phyloP scores from a whole-genome alignment of 345 rosid genomes.

The Angophora floribunda region DNA sequence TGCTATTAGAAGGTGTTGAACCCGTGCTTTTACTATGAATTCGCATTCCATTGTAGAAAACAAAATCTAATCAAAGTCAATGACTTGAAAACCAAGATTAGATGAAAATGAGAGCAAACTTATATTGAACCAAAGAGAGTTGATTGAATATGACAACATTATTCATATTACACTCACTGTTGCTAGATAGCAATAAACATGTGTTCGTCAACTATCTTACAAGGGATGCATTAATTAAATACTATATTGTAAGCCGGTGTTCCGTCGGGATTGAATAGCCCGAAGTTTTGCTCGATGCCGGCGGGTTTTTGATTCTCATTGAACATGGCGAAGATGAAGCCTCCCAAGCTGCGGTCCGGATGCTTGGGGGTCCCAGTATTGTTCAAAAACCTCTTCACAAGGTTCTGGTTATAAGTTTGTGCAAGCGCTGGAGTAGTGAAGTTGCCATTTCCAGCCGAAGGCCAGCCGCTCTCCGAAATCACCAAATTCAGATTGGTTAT shows the following conservation, averaged over 20 bases:
- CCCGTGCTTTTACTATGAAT: too few relatives aligned
- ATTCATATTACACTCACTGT: too few relatives aligned
- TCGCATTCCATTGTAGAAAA: too few relatives aligned
- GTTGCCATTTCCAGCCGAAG: constrained; percentile 1
- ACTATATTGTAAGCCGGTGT: background rate
- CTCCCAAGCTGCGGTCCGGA: background rate
- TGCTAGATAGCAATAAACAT: too few relatives aligned
- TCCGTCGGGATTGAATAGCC: background rate
- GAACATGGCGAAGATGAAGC: background rate
- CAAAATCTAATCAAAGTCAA: too few relatives aligned
- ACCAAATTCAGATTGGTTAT: background rate
- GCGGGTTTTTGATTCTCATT: background rate
- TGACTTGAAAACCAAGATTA: too few relatives aligned
- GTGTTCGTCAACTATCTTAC: too few relatives aligned
- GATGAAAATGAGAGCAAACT: too few relatives aligned
- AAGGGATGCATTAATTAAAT: too few relatives aligned
- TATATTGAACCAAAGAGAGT: too few relatives aligned
- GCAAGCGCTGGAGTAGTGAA: background rate
- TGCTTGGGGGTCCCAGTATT: background rate
- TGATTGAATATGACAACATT: too few relatives aligned
- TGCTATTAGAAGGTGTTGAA: too few relatives aligned
- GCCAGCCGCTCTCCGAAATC: constrained; percentile 5
- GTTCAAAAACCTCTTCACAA: background rate
- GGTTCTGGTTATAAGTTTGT: background rate
- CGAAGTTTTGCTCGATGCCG: background rate